Base-by-base conservation (phyloP, 805 yeast genomes). In the Torulaspora gathmanii region DNA sequence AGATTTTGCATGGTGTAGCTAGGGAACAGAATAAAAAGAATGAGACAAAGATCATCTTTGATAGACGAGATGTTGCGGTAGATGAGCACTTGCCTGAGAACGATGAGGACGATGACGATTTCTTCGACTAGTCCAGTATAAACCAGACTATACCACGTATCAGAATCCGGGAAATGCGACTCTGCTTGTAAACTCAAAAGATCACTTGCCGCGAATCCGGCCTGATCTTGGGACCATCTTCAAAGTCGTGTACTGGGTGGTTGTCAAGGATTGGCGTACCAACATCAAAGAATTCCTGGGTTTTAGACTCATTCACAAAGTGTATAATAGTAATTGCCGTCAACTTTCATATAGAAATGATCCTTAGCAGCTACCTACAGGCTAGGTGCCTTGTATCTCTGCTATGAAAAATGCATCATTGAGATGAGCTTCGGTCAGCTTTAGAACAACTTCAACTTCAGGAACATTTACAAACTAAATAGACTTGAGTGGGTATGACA, bases 1-100 rank as follows among this genome's bases (percentile, higher is more conserved):
- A 80, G 53, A 79, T 93, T 40, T 72, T 91, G 52, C 89, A 88
- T 61, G 89, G 90, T 48, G 72, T 91, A 27, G 82, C 95, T 5
- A 75, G 82, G 49, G 88, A 85, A 57, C 82, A 80, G 54, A 79
- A 80, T 44, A 76, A 79, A 60, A 75, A 75, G 56, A 74, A 73
- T 34, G 78, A 77, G 33, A 76, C 84, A 15, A 82, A 80, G 66
- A 84, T 87, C 48, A 86, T 82, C 20, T 75, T 76, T 54, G 71
- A 77, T 52, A 70, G 86, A 54, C 71, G 72, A 40, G 75, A 69
- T 25, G 70, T 65, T 27, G 75, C 66, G 28, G 70, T 62, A 20
- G 70, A 67, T 39, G 73, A 62, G 26, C 68, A 67, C 34, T 66
- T 60, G 36, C 69, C 52, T 10, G 67, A 65, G 27, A 70, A 64